These are phyloP conservation scores for Boletus subparvulus DNA, from an alignment of 768 basidiomycete genomes.

Conservation along the genomic window DNA sequence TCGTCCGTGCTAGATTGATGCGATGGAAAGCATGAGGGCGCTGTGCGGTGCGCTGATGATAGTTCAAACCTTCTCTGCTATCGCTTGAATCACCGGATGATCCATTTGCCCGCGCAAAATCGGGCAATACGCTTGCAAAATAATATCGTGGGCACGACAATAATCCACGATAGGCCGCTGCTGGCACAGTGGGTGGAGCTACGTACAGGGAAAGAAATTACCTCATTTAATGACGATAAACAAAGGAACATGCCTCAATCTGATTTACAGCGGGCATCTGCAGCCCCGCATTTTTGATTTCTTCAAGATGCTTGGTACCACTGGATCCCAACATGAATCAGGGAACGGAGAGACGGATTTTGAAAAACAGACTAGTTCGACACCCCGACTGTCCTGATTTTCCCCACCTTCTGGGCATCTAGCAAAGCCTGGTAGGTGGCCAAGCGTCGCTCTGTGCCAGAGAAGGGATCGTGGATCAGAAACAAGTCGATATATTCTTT, in stretches of 20 bases:
- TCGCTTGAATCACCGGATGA: slow-evolving; percentile 48
- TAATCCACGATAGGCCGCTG: slow-evolving; percentile 77
- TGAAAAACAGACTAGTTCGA: slow-evolving; percentile 68
- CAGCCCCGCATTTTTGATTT: slow-evolving; percentile 62
- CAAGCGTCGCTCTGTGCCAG: slow-evolving; percentile 64
- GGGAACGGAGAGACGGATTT: not conserved
- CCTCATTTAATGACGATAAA: not conserved
- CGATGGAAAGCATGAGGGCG: slow-evolving; percentile 1
- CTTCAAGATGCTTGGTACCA: slow-evolving; percentile 68
- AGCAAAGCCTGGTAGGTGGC: slow-evolving; percentile 69
- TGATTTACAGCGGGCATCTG: slow-evolving; percentile 77
- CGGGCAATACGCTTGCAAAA: slow-evolving; percentile 76
- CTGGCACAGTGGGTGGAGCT: slow-evolving; percentile 84
- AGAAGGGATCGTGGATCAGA: slow-evolving; percentile 72
- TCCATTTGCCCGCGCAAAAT: slow-evolving; percentile 60
- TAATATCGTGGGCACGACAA: slow-evolving; percentile 58
- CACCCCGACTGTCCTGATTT: slow-evolving; percentile 73
- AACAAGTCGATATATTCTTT: slow-evolving; percentile 70
- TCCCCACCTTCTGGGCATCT: slow-evolving; percentile 60
- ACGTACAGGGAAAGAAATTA: slow-evolving; percentile 8
- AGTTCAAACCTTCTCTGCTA: slow-evolving; percentile 58
- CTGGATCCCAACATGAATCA: slow-evolving; percentile 36
- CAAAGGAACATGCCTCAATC: slow-evolving; percentile 56
- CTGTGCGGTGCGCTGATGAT: slow-evolving; percentile 1
- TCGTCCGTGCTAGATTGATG: slow-evolving; percentile 46